Base-by-base conservation (phyloP, 805 yeast genomes). In the Alloascoidea hylecoeti region DNA sequence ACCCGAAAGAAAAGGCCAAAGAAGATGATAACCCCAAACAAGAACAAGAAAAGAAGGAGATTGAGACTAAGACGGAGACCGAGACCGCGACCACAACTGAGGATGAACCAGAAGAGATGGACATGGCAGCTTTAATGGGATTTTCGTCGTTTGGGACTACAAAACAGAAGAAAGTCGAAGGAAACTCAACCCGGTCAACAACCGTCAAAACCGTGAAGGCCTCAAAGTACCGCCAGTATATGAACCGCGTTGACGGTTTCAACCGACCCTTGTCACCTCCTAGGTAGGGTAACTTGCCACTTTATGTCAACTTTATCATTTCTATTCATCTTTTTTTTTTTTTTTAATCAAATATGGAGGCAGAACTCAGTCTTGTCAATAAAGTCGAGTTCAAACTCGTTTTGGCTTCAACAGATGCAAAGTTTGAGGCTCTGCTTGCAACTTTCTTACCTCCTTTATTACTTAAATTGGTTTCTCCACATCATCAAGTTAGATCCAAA, bases 321-420 rank as follows among this genome's bases (percentile, higher is more conserved):
- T n/a, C n/a, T n/a, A n/a, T n/a, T n/a, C n/a, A n/a, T n/a, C n/a
- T n/a, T n/a, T n/a, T n/a, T n/a, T n/a, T n/a, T n/a, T n/a, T n/a
- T n/a, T n/a, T n/a, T n/a, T n/a, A n/a, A n/a, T n/a, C n/a, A n/a
- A n/a, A n/a, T n/a, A n/a, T 46, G 6, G 64, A 57, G 33, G 58
- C 67, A 28, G 94, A 83, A 49, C 55, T 76, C 35, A 64, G 69
- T 1, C 57, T 82, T 40, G 66, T 83, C 30, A 75, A 77, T 48
- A 80, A 77, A 51, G 96, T 83, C 1, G 96, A 88, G 54, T 68
- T 88, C 36, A 63, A 84, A 32, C 64, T 89, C 15, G 89, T 94
- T 1, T 59, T 89, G 33, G 83, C 96, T 0, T 72, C 70, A 36
- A 62, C 77, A 0, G 80, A 78, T 35, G 64, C 57, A 2, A 80